A percentile compares a stretch with the other conserved stretches of the same genome.
Evolutionary conservation across 179 eudicot genomes (phyloP).

Genomic region (Gypsophila paniculata): DNA sequence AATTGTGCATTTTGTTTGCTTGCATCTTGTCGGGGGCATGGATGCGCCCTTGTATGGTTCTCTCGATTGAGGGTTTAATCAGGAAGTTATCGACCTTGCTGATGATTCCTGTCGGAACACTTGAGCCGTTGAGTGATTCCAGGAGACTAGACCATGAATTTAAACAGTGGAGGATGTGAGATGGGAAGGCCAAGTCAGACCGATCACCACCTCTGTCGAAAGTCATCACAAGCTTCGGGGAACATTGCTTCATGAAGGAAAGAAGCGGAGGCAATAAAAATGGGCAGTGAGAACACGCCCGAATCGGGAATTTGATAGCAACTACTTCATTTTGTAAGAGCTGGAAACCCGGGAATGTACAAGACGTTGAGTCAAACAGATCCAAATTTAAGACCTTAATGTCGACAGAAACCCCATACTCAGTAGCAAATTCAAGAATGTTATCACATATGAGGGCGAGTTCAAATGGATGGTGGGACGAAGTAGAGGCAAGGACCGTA

Average conservation of each 20-base stretch:
- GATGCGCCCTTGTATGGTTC: conserved; percentile 15
- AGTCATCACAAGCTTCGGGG: conserved; percentile 13
- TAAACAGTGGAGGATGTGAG: conserved; percentile 13
- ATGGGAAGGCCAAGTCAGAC: conserved; percentile 19
- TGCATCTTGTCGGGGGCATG: conserved; percentile 24
- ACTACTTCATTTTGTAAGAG: conserved; percentile 15
- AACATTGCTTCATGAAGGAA: conserved; percentile 20
- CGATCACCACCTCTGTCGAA: conserved; percentile 23
- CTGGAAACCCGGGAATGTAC: conserved; percentile 15
- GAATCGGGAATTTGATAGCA: conserved; percentile 21
- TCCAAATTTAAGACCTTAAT: conserved; percentile 20
- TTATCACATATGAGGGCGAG: conserved; percentile 42
- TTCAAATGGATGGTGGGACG: conserved; percentile 60
- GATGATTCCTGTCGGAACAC: not conserved
- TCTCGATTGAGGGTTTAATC: conserved; percentile 20
- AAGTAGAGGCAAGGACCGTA: conserved; percentile 59
- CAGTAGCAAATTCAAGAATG: conserved; percentile 20
- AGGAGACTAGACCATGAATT: conserved; percentile 19
- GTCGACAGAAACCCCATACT: conserved; percentile 19
- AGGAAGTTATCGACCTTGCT: conserved; percentile 16
- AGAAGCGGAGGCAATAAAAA: conserved; percentile 12
- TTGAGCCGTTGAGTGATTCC: conserved; percentile 18
- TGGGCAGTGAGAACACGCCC: conserved; percentile 22
- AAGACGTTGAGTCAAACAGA: conserved; percentile 13
- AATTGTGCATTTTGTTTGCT: conserved; percentile 16